Evolutionary conservation across 73 alveolate species (phyloP).

Genomic region (Tetrahymena malaccensis): DNA sequence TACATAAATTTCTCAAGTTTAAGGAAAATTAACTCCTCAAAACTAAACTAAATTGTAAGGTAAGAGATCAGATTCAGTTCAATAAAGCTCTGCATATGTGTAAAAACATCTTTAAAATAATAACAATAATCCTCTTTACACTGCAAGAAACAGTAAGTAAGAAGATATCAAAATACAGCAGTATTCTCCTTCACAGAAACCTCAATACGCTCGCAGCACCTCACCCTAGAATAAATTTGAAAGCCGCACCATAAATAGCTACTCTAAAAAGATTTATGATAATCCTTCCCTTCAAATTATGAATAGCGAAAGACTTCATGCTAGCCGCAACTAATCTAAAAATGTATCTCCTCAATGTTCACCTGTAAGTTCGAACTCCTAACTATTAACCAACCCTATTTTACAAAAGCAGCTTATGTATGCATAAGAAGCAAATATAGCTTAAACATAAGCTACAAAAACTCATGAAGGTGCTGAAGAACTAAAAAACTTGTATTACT

Average conservation of each 20-base stretch:
- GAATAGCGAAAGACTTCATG: background rate
- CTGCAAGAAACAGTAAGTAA: background rate
- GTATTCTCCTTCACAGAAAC: background rate
- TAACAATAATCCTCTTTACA: background rate
- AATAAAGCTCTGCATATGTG: background rate
- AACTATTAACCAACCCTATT: background rate
- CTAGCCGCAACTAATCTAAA: background rate
- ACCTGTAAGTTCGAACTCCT: background rate
- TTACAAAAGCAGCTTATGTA: background rate
- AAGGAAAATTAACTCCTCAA: background rate
- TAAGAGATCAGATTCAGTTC: background rate
- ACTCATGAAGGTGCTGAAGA: background rate
- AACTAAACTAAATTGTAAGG: background rate
- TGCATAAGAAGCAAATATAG: background rate
- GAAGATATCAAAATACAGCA: background rate
- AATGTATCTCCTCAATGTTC: background rate
- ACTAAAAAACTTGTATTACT: background rate
- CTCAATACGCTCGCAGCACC: background rate
- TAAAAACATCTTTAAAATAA: background rate
- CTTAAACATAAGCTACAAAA: background rate
- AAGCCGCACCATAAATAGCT: background rate
- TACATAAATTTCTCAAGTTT: background rate
- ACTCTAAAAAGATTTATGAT: background rate
- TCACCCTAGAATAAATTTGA: background rate
- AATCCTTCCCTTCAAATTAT: background rate